Percentiles rank a stretch among this genome's conserved stretches.
These are phyloP conservation scores for Yarrowia galli DNA, from an alignment of 1,139 yeast genomes.

Conservation along the genomic window DNA sequence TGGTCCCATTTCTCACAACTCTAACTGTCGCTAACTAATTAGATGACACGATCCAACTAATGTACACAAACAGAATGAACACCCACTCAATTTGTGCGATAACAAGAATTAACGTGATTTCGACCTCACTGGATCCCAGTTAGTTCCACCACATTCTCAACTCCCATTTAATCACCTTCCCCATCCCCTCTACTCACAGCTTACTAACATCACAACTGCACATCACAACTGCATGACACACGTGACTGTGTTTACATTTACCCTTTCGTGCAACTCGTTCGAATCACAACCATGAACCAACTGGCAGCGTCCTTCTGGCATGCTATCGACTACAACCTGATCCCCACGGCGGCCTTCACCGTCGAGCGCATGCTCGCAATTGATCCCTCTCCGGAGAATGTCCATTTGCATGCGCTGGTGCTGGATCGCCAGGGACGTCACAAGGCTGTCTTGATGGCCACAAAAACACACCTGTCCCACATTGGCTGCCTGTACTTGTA, in stretches of 20 bases:
- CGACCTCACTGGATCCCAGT: no score
- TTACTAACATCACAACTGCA: neutral
- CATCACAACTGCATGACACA: conserved; percentile 11
- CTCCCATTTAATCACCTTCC: no score
- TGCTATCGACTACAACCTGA: conserved; percentile 72
- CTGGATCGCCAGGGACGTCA: conserved; percentile 62
- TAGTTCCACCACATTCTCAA: no score
- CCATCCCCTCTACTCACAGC: neutral
- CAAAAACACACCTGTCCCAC: conserved; percentile 56
- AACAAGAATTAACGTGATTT: no score
- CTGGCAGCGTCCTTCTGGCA: conserved; percentile 58
- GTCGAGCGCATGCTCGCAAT: conserved; percentile 74
- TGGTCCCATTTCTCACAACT: no score
- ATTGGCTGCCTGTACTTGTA: conserved; percentile 75
- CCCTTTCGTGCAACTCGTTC: neutral
- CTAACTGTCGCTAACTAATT: no score
- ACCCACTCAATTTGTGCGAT: no score
- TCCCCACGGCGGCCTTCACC: conserved; percentile 79
- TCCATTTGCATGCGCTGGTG: conserved; percentile 70
- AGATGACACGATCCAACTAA: no score
- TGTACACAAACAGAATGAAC: no score
- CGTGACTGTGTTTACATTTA: conserved; percentile 36
- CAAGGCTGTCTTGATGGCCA: conserved; percentile 58
- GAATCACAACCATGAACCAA: conserved; percentile 37
- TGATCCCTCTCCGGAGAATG: conserved; percentile 58